Percentiles rank a stretch among this genome's conserved stretches.
phyloP scores from a whole-genome alignment of 2,329 filamentous ascomycete species.

The Hymenoscyphus fructigenus region DNA sequence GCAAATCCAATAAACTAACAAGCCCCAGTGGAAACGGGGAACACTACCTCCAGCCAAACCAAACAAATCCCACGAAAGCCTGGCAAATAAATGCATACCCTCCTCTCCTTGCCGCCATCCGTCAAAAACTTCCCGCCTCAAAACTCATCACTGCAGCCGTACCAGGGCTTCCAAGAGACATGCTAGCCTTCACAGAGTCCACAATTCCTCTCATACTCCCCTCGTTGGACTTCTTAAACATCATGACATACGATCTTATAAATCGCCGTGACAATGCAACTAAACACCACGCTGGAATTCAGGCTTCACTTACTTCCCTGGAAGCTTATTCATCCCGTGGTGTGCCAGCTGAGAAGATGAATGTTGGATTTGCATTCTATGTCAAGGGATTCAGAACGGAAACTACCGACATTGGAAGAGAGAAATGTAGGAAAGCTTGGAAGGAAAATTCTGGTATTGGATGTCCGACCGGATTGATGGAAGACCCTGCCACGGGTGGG shows the following conservation, averaged over 20 bases:
- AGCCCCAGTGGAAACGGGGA: conserved; percentile 61
- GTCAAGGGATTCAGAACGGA: conserved; percentile 61
- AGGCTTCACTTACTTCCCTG: conserved; percentile 53
- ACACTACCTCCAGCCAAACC: conserved; percentile 61
- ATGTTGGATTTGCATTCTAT: conserved; percentile 67
- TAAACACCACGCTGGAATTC: conserved; percentile 63
- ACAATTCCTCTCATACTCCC: conserved; percentile 58
- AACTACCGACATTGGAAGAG: conserved; percentile 32
- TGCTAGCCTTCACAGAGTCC: conserved; percentile 63
- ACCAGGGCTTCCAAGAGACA: conserved; percentile 61
- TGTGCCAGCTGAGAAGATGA: conserved; percentile 51
- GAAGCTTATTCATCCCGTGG: conserved; percentile 58
- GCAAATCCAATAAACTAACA: background rate
- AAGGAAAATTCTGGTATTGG: conserved; percentile 38
- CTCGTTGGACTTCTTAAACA: conserved; percentile 65
- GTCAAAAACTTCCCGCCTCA: conserved; percentile 52
- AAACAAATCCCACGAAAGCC: conserved; percentile 55
- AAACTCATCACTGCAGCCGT: conserved; percentile 68
- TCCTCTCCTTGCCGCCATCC: conserved; percentile 57
- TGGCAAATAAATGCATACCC: conserved; percentile 65
- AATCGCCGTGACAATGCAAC: conserved; percentile 66
- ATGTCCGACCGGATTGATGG: conserved; percentile 55
- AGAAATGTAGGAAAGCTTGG: conserved; percentile 19
- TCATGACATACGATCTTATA: conserved; percentile 71
- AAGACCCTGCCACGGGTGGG: conserved; percentile 56